These are phyloP conservation scores for Phytopythium cucurbitacearum DNA, from an alignment of 352 stramenopile species.

Conservation along the genomic window DNA sequence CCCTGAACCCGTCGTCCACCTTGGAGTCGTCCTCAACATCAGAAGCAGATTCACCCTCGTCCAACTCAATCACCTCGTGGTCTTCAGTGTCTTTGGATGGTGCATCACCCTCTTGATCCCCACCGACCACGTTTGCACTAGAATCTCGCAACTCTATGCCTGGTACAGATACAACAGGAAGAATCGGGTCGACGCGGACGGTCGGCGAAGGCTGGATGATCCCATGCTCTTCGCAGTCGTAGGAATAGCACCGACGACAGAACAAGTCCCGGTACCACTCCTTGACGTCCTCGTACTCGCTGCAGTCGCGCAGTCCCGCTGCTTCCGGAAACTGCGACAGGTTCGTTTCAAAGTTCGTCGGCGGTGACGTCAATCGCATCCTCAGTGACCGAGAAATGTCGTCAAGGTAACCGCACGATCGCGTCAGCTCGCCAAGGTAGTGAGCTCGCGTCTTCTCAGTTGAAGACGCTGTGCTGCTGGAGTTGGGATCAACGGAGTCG, in stretches of 20 bases:
- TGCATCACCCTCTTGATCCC: too few species aligned
- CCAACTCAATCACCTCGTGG: conserved; percentile 2
- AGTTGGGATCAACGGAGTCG: too few species aligned
- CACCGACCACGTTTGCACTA: not conserved
- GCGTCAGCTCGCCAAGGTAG: conserved; percentile 9
- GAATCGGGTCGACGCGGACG: conserved; percentile 44
- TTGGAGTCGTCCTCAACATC: not conserved
- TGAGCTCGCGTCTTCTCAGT: not conserved
- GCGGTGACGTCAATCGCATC: conserved; percentile 31
- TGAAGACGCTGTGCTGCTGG: not conserved
- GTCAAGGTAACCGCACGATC: conserved; percentile 31
- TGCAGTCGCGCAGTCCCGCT: conserved; percentile 32
- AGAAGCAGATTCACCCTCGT: not conserved
- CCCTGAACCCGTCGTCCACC: conserved; percentile 3
- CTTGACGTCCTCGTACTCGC: conserved; percentile 47
- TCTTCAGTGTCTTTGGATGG: too few species aligned
- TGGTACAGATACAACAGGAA: conserved; percentile 41
- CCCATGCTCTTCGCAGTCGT: conserved; percentile 89
- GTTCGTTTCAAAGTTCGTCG: conserved; percentile 53
- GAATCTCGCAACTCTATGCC: conserved; percentile 17
- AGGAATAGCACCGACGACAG: conserved; percentile 87
- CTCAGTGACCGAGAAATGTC: conserved; percentile 14
- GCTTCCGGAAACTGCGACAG: conserved; percentile 26
- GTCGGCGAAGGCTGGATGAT: conserved; percentile 57
- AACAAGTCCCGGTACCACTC: conserved; percentile 87